Conservation (phyloP, 2,329 filamentous ascomycete species). For the Escovopsis weberi region DNA sequence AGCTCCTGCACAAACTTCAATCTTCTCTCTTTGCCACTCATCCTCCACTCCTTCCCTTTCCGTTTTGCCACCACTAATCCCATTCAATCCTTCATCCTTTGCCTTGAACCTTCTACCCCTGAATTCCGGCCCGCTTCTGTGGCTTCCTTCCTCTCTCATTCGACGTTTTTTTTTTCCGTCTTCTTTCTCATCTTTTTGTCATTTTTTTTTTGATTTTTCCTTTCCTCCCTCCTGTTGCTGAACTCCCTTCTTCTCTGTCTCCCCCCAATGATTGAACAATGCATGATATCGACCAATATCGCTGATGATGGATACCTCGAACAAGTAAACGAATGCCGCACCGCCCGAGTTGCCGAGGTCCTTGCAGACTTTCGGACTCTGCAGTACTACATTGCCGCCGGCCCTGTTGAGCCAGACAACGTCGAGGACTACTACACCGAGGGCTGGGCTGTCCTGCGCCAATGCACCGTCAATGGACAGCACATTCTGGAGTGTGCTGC, state of each 20-base stretch:
- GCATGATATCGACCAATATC: too few relatives aligned
- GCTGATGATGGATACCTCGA: constrained; percentile 1
- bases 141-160: too few relatives aligned
- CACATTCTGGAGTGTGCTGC: constrained; percentile 51
- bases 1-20: too few relatives aligned
- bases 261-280: background rate
- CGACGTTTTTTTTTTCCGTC: background rate
- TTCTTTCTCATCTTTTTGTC: too few relatives aligned
- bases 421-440: constrained; percentile 47
- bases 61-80: too few relatives aligned
- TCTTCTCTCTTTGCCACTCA: too few relatives aligned
- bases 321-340: constrained; percentile 45
- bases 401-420: constrained; percentile 38
- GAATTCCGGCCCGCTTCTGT: too few relatives aligned
- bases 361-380: constrained; percentile 46
- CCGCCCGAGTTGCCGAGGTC: constrained; percentile 45
- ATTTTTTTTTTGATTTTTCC: too few relatives aligned
- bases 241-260: background rate
- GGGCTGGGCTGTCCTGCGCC: constrained; percentile 46
- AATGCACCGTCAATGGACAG: constrained; percentile 48
- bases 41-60: too few relatives aligned
- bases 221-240: background rate
- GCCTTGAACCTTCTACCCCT: too few relatives aligned
- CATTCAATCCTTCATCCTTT: too few relatives aligned
- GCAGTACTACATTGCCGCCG: constrained; percentile 47